phyloP scores from a whole-genome alignment of 345 rosid species.

The Luvunga scandens region DNA sequence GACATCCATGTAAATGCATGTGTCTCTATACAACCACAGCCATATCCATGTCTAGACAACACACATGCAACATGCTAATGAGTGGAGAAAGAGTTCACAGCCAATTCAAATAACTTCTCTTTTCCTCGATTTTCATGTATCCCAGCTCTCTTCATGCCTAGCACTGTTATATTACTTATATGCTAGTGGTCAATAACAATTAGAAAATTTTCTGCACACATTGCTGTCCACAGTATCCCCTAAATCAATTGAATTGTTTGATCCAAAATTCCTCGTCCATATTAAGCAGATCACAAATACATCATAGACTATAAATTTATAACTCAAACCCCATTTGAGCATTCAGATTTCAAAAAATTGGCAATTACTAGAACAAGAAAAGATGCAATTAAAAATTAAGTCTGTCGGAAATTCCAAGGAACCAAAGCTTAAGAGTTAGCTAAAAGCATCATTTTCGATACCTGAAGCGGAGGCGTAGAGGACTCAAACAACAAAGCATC shows the following conservation, averaged over 20 bases:
- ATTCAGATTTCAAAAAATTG: background rate
- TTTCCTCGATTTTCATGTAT: background rate
- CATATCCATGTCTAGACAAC: background rate
- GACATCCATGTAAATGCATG: background rate
- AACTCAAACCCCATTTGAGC: background rate
- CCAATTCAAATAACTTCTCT: conserved; percentile 4
- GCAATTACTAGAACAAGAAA: background rate
- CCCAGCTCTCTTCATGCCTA: background rate
- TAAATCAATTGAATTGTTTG: background rate
- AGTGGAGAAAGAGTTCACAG: background rate
- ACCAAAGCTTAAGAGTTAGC: background rate
- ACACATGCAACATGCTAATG: background rate
- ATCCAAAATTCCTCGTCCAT: background rate
- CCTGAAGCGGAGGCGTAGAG: conserved; percentile 72
- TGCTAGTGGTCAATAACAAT: background rate
- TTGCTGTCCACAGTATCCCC: background rate
- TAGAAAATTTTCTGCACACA: background rate
- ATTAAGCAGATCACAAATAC: background rate
- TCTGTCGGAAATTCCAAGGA: background rate
- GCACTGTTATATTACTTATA: background rate
- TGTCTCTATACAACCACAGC: background rate
- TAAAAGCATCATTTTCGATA: conserved; percentile 6
- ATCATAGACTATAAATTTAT: too few relatives aligned
- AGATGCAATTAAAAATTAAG: background rate
- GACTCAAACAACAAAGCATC: conserved; percentile 87